phyloP scores from a whole-genome alignment of 2,329 filamentous ascomycete species.

The Alternaria tenuissima region DNA sequence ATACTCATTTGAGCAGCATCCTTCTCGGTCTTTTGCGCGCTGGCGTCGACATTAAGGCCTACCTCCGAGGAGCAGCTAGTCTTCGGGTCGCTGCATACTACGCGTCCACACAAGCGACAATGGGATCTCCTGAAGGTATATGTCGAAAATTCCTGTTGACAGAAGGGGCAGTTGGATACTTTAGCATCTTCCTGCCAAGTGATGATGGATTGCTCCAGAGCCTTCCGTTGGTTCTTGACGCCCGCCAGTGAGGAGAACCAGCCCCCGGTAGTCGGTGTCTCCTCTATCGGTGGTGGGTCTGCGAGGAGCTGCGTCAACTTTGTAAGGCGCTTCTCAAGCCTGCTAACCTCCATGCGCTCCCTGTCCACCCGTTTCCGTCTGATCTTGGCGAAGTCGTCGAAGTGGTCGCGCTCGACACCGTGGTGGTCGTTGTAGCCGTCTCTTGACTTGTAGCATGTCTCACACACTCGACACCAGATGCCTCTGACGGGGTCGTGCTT shows the following conservation, averaged over 20 bases:
- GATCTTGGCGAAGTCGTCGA: constrained; percentile 72
- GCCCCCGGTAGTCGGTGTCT: constrained; percentile 58
- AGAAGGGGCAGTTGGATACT: constrained; percentile 87
- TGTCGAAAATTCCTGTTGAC: constrained; percentile 91
- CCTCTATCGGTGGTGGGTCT: constrained; percentile 71
- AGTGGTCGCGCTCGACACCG: constrained; percentile 75
- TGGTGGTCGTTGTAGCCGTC: constrained; percentile 93
- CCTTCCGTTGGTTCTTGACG: constrained; percentile 75
- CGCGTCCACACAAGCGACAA: constrained; percentile 89
- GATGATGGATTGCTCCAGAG: constrained; percentile 89
- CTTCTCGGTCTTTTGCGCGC: constrained; percentile 52
- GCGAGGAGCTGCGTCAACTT: constrained; percentile 86
- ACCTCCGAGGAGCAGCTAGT: constrained; percentile 88
- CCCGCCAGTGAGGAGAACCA: constrained; percentile 65
- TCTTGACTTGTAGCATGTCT: constrained; percentile 98
- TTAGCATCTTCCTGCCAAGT: constrained; percentile 91
- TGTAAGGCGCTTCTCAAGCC: constrained; percentile 89
- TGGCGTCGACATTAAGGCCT: constrained; percentile 75
- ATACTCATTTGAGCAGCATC: constrained; percentile 68
- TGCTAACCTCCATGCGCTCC: constrained; percentile 84
- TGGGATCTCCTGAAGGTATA: constrained; percentile 95
- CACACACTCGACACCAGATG: constrained; percentile 93
- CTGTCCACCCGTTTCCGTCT: constrained; percentile 82
- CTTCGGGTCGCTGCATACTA: constrained; percentile 87
- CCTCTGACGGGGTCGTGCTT: constrained; percentile 89